Evolutionary conservation across 1,284 basidiomycete species (phyloP), one percentile per base, ranked within the genome.

Genomic region (Kwoniella shivajii): DNA sequence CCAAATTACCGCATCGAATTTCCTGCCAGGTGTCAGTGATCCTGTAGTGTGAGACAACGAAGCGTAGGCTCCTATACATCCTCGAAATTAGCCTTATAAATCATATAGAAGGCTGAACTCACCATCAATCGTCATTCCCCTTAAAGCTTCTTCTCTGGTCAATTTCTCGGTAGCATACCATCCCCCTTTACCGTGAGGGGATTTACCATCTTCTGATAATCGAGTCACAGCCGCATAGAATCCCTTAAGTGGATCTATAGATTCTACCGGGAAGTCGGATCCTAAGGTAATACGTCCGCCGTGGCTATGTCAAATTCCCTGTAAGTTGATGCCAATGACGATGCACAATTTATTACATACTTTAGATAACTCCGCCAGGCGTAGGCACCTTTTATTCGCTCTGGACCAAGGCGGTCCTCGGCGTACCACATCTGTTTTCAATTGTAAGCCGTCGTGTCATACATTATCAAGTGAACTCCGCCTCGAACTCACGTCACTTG

Each of bases 251-350:
- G 77, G 78, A 49, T 77, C 73, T 36, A 76, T 69, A 2, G 71
- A 74, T 75, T 94, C 92, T 1, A 97, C 87, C 1, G 92, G 92
- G 75, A 95, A 95, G 75, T 96, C 93, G 2, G 90, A 91, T 10
- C 93, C 92, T 0, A 95, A 81, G 0, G 89, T 86, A 2, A 93
- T 82, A 11, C 86, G 70, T 0, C 79, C 80, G 2, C 79, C 80
- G 2, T 81, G 77, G 16, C 81, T n/a, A n/a, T n/a, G n/a, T n/a
- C n/a, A n/a, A n/a, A n/a, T n/a, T n/a, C n/a, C n/a, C n/a, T n/a
- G n/a, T n/a, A n/a, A n/a, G n/a, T n/a, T 80, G 11, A 71, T 54
- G 87, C 83, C 33, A n/a, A 22, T 16, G 14, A 34, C 48, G 4
- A 57, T 30, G 18, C 9, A 38, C 29, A 49, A 38, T 24, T 5